Percentiles rank a stretch among this genome's conserved stretches.
These are phyloP conservation scores for Trichoderma sp. DNA, from an alignment of 2,329 filamentous ascomycete genomes.

Conservation along the genomic window DNA sequence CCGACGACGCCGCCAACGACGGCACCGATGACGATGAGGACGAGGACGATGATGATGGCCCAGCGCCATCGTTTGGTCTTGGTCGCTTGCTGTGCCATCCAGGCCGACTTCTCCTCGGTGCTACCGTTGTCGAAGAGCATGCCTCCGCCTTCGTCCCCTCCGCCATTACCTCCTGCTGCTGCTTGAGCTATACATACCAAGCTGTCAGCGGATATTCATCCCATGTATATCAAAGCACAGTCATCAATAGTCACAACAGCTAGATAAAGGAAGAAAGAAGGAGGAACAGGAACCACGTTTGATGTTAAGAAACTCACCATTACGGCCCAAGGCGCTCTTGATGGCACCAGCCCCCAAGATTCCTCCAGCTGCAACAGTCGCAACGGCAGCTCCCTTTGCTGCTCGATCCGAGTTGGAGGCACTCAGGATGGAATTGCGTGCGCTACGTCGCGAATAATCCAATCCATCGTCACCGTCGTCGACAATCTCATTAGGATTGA, in stretches of 20 bases:
- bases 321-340: slow-evolving; percentile 31
- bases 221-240: neutral
- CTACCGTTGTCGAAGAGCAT: slow-evolving; percentile 15
- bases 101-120: slow-evolving; percentile 24
- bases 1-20: slow-evolving; percentile 75
- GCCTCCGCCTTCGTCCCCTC: slow-evolving; percentile 18
- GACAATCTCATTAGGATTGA: slow-evolving; percentile 76
- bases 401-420: slow-evolving; percentile 45
- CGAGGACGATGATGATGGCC: slow-evolving; percentile 64
- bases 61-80: slow-evolving; percentile 67
- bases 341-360: slow-evolving; percentile 43
- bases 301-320: slow-evolving; percentile 24
- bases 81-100: slow-evolving; percentile 42
- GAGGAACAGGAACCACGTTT: neutral
- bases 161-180: neutral
- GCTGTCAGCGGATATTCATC: neutral
- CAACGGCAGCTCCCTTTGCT: slow-evolving; percentile 24
- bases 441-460: slow-evolving; percentile 46
- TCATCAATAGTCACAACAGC: neutral
- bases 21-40: slow-evolving; percentile 64
- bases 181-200: neutral
- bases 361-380: slow-evolving; percentile 42
- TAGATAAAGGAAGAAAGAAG: neutral
- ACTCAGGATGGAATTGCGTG: slow-evolving; percentile 60
- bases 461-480: slow-evolving; percentile 89